These are phyloP conservation scores for Euphorbia pulcherrima DNA, from an alignment of 345 rosid genomes.

Conservation along the genomic window DNA sequence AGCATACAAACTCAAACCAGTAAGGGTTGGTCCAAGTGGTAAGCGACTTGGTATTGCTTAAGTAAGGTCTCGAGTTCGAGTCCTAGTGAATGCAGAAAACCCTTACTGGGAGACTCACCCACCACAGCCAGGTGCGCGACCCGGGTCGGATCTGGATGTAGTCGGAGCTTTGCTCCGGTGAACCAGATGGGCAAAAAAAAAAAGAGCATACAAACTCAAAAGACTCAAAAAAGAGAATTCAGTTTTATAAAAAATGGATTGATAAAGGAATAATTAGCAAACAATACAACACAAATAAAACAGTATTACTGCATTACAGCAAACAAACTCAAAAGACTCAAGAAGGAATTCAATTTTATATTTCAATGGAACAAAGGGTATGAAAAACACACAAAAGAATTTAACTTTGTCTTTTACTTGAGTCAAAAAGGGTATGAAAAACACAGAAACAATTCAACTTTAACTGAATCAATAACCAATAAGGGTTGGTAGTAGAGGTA, in stretches of 20 bases:
- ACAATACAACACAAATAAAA: background rate
- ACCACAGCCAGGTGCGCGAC: no score
- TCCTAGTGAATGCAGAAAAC: no score
- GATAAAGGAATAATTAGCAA: background rate
- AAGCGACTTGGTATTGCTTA: no score
- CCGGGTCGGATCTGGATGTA: no score
- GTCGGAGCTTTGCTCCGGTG: no score
- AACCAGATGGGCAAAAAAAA: no score
- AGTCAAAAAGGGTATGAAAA: no score
- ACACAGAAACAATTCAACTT: background rate
- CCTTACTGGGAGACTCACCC: no score
- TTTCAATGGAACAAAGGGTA: constrained; percentile 17
- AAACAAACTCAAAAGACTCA: background rate
- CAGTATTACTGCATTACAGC: constrained; percentile 1
- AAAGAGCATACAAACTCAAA: background rate
- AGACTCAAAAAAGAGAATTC: background rate
- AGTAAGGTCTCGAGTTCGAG: no score
- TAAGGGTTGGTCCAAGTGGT: no score
- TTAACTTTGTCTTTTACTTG: no score
- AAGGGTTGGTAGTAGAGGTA: no score
- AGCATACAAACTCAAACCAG: constrained; percentile 2
- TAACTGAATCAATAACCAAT: background rate
- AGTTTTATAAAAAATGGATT: background rate
- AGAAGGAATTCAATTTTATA: constrained; percentile 10
- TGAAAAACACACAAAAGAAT: background rate